Percentiles rank a stretch among this genome's conserved stretches.
These are phyloP conservation scores for Monilinia vaccinii-corymbosi DNA, from an alignment of 2,329 filamentous ascomycete species.

Conservation along the genomic window DNA sequence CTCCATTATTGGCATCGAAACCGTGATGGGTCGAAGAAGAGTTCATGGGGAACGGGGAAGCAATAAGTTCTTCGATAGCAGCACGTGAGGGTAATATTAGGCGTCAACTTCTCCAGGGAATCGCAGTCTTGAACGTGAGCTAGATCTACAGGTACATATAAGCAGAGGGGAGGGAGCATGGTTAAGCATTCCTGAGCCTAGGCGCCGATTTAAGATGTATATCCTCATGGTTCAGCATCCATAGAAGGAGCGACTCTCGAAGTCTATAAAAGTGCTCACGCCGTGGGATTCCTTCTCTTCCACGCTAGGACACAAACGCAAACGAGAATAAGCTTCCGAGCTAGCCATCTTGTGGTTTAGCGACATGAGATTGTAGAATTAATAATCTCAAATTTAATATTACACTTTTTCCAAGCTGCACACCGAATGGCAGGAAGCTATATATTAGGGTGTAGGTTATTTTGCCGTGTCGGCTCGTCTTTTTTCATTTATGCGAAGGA, in stretches of 20 bases:
- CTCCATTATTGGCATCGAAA: not conserved
- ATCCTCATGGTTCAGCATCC: not conserved
- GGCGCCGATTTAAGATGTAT: not conserved
- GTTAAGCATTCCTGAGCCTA: not conserved
- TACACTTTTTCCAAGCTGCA: too few relatives aligned
- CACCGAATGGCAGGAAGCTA: too few relatives aligned
- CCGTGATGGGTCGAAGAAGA: not conserved
- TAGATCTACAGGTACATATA: not conserved
- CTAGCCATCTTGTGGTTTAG: too few relatives aligned
- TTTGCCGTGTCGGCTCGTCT: too few relatives aligned
- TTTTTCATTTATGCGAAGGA: too few relatives aligned
- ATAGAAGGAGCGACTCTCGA: not conserved
- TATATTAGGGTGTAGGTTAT: too few relatives aligned
- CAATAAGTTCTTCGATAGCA: not conserved
- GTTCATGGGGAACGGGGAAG: not conserved
- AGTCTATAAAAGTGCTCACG: too few relatives aligned
- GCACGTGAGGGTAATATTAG: not conserved
- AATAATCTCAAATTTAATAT: too few relatives aligned
- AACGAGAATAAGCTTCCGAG: too few relatives aligned
- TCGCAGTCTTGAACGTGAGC: not conserved
- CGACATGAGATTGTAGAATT: too few relatives aligned
- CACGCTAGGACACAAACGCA: too few relatives aligned
- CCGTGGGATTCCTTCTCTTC: too few relatives aligned
- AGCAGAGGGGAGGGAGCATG: not conserved
- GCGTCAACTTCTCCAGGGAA: not conserved